Conservation (phyloP, 1,284 basidiomycete genomes). For the Cryptococcus wingfieldii region DNA sequence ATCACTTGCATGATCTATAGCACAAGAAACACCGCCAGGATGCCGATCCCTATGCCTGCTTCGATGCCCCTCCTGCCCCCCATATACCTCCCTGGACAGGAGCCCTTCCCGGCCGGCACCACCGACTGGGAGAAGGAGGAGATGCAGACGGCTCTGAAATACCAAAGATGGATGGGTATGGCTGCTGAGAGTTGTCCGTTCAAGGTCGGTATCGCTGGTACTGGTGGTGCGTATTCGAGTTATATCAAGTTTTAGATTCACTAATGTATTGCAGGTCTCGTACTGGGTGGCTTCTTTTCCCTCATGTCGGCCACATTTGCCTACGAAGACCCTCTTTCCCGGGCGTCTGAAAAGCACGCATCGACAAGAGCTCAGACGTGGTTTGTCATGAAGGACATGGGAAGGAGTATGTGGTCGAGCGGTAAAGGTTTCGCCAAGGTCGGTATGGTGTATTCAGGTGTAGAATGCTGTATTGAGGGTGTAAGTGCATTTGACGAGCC, state of each 20-base stretch:
- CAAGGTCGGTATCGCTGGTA: constrained; percentile 75
- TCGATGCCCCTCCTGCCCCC: constrained; percentile 39
- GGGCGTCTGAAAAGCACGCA: constrained; percentile 53
- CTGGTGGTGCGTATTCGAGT: constrained; percentile 59
- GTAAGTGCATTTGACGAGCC: constrained; percentile 57
- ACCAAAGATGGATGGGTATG: constrained; percentile 62
- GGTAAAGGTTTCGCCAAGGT: constrained; percentile 95
- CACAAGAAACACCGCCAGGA: not conserved
- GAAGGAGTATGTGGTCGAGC: constrained; percentile 80
- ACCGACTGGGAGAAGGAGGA: constrained; percentile 73
- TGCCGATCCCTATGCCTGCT: constrained; percentile 7
- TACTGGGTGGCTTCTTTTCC: constrained; percentile 89
- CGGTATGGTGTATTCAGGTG: constrained; percentile 85
- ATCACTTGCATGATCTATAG: not conserved
- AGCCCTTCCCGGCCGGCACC: constrained; percentile 68
- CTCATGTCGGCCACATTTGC: constrained; percentile 93
- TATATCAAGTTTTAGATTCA: not conserved
- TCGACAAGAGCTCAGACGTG: constrained; percentile 58
- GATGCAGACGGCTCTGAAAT: constrained; percentile 66
- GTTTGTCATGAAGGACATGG: constrained; percentile 91
- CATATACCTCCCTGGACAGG: constrained; percentile 49
- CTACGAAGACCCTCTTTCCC: constrained; percentile 86
- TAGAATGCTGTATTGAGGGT: constrained; percentile 93
- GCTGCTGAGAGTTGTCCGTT: constrained; percentile 79
- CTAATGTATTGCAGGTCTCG: constrained; percentile 62